phyloP scores from a whole-genome alignment of 805 yeast species.

The Starmerella etchellsii region DNA sequence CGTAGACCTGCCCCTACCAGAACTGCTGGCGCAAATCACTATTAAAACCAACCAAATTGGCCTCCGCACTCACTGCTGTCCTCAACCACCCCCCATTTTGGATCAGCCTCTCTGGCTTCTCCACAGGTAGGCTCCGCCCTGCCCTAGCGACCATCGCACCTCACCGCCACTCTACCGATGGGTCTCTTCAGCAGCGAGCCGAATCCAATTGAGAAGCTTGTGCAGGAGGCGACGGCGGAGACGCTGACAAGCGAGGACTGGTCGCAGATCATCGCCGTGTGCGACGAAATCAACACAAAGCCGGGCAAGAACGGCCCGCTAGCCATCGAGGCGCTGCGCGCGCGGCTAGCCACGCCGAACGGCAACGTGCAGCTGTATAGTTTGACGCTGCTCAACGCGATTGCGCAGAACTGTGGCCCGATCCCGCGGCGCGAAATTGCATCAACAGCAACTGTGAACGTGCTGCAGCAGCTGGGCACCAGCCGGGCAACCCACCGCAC shows the following conservation, averaged over 20 bases:
- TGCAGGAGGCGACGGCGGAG: conserved; percentile 48
- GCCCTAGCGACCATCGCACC: no score
- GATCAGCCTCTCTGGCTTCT: no score
- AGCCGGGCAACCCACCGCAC: conserved; percentile 48
- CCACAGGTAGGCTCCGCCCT: no score
- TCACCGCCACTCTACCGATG: no score
- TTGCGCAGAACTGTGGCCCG: conserved; percentile 71
- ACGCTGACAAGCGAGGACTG: conserved; percentile 55
- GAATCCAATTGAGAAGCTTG: conserved; percentile 19
- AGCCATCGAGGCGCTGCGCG: conserved; percentile 36
- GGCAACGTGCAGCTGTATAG: conserved; percentile 57
- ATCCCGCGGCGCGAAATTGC: conserved; percentile 52
- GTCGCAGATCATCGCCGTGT: conserved; percentile 49
- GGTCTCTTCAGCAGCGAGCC: conserved; percentile 15
- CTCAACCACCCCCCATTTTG: no score
- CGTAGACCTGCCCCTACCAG: no score
- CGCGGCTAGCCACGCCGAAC: conserved; percentile 38
- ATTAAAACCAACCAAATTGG: no score
- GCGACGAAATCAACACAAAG: conserved; percentile 50
- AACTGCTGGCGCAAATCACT: no score
- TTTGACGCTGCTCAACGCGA: conserved; percentile 38
- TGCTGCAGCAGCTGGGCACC: conserved; percentile 38
- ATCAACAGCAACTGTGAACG: conserved; percentile 39
- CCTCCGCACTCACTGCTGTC: no score
- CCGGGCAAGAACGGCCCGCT: conserved; percentile 44